Conservation (phyloP, 192 early-diverging fungal genomes). For the Mortierella hygrophila region DNA sequence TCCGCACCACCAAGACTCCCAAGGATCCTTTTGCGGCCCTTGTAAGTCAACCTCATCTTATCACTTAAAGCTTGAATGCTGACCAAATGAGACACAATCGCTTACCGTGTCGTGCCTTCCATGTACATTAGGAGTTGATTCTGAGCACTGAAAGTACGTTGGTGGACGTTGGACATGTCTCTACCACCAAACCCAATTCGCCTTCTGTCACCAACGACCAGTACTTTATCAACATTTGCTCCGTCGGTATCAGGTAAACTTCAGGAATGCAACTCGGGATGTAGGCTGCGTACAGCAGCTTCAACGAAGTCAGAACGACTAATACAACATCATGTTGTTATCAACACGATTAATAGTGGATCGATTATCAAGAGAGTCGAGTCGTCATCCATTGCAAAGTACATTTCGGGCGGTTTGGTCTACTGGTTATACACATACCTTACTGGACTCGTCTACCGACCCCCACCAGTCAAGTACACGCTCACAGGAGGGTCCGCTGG, state of each 20-base stretch:
- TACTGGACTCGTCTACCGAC: constrained; percentile 27
- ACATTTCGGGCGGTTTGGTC: constrained; percentile 35
- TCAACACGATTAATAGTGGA: constrained; percentile 8
- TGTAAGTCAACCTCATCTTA: constrained; percentile 3
- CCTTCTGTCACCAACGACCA: constrained; percentile 23
- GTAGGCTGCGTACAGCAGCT: background rate
- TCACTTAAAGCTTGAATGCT: background rate
- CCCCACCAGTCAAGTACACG: constrained; percentile 34
- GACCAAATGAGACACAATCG: background rate
- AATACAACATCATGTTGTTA: background rate
- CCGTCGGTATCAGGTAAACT: constrained; percentile 38
- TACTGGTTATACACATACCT: constrained; percentile 55
- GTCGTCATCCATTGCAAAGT: constrained; percentile 38
- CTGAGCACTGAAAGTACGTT: constrained; percentile 20
- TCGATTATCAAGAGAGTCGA: constrained; percentile 45
- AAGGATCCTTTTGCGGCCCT: constrained; percentile 39
- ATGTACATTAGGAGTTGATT: constrained; percentile 20
- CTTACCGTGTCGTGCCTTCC: too few relatives aligned
- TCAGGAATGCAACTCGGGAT: too few relatives aligned
- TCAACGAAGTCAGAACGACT: background rate
- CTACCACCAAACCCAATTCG: constrained; percentile 13
- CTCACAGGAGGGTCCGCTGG: background rate
- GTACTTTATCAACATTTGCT: constrained; percentile 51
- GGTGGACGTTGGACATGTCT: constrained; percentile 41
- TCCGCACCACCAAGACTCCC: constrained; percentile 36